Base-by-base conservation (phyloP, 495 filamentous ascomycete species). In the Xylaria castorea region DNA sequence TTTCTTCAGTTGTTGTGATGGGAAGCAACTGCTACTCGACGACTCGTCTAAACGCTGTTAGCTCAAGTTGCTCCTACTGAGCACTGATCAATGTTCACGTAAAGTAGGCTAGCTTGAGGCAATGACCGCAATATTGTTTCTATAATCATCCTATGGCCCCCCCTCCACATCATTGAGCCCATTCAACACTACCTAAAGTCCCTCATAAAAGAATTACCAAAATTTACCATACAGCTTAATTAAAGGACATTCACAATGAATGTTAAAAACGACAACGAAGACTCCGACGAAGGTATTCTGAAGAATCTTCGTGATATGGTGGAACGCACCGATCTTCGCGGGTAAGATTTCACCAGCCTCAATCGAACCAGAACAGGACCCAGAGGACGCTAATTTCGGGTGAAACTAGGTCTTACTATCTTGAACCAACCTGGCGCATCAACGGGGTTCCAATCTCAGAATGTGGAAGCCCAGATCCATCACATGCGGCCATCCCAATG, bases 401-500 rank as follows among this genome's bases (percentile, higher is more conserved):
- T 51, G 1, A 3, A n/a, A 8, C 3, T 16, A 72, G 70, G 14
- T 60, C 50, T 1, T 72, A 66, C 53, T 66, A 72, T 25, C 50
- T 72, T 32, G 62, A 72, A 36, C 70, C 70, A 20, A 72, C 70
- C 16, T 72, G 70, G 70, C 63, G 62, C 3, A 61, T 72, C 25
- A 72, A 72, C 12, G 70, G 70, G 0, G 16, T 60, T 30, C 70
- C 70, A 18, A 36, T 72, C 9, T 66, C 62, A 25, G 61, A 46
- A 48, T 58, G 53, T n/a, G 20, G 27, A n/a, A 60, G 51, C 60
- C 51, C n/a, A 0, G 30, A 71, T 38, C 9, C 25, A 8, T 32
- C 60, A 25, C 50, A 14, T 25, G 1, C 18, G 5, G 6, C 36
- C 22, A 3, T 8, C 11, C 18, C 60, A 7, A 16, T 22, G 18